These are phyloP conservation scores for Telopea speciosissima DNA, from an alignment of 177 flowering plant genomes.

Conservation along the genomic window DNA sequence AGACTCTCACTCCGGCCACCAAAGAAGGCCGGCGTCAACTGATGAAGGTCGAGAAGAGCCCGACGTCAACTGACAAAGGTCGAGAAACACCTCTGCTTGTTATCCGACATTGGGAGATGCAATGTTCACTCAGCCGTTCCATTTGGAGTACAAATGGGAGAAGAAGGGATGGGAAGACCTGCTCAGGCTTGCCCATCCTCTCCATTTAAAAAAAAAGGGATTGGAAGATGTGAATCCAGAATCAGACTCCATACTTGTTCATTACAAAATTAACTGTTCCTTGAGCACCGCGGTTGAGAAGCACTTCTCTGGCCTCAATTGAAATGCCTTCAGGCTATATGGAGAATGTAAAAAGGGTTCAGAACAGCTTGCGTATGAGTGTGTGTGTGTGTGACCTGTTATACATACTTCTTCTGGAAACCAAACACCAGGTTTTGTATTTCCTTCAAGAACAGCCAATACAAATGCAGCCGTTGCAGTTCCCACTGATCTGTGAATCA, in stretches of 20 bases:
- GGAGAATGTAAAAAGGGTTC: conserved; percentile 5
- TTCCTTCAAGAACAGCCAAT: conserved; percentile 86
- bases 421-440: conserved; percentile 98
- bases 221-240: background rate
- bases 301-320: conserved; percentile 71
- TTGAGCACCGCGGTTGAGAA: conserved; percentile 74
- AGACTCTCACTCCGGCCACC: too few relatives aligned
- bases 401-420: conserved; percentile 88
- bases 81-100: too few relatives aligned
- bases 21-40: too few relatives aligned
- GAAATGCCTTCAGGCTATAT: conserved; percentile 86
- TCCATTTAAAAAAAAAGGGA: conserved; percentile 38
- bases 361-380: background rate
- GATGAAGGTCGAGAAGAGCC: too few relatives aligned
- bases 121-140: conserved; percentile 45
- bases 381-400: background rate
- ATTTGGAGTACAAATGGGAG: conserved; percentile 77
- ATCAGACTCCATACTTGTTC: conserved; percentile 59
- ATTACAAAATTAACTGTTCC: conserved; percentile 84
- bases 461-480: conserved; percentile 76
- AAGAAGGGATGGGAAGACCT: conserved; percentile 86
- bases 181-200: conserved; percentile 80
- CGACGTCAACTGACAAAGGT: too few relatives aligned
- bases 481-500: conserved; percentile 82
- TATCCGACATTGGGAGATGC: conserved; percentile 77